Percentiles rank a stretch among this genome's conserved stretches.
Conservation (phyloP, 768 basidiomycete genomes). For the Trametes maxima region DNA sequence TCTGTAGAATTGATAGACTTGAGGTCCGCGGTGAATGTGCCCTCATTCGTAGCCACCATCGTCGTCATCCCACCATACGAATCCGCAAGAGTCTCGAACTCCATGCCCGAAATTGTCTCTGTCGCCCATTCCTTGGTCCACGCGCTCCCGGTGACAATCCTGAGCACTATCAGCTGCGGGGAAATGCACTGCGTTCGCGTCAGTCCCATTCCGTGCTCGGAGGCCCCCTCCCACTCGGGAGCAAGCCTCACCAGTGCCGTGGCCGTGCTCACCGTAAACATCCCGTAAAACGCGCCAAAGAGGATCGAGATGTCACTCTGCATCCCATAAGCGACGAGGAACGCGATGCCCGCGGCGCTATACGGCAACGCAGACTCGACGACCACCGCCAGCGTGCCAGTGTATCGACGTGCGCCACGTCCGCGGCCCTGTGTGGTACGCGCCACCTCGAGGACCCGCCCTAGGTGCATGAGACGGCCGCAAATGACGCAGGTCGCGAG, state of each 20-base stretch:
- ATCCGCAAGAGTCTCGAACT: slow-evolving; percentile 10
- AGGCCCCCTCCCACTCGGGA: too few species aligned
- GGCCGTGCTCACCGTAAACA: slow-evolving; percentile 19
- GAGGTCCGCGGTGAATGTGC: slow-evolving; percentile 4
- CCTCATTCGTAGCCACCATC: not conserved
- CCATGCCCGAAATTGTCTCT: slow-evolving; percentile 7
- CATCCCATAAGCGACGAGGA: slow-evolving; percentile 26
- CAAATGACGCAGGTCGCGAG: slow-evolving; percentile 25
- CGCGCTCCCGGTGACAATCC: slow-evolving; percentile 20
- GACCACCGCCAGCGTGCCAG: slow-evolving; percentile 20
- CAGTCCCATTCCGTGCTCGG: not conserved
- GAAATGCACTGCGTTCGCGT: slow-evolving; percentile 16
- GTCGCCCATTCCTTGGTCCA: slow-evolving; percentile 18
- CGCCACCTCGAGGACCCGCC: slow-evolving; percentile 14
- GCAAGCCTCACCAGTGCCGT: too few species aligned
- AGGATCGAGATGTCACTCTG: slow-evolving; percentile 21
- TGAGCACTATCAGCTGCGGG: slow-evolving; percentile 25
- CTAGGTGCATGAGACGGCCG: slow-evolving; percentile 23
- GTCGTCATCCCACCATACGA: not conserved
- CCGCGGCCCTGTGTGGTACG: not conserved
- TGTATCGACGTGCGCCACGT: slow-evolving; percentile 10
- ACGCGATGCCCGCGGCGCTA: slow-evolving; percentile 24
- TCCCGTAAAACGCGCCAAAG: slow-evolving; percentile 24
- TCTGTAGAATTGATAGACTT: slow-evolving; percentile 6
- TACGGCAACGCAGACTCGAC: slow-evolving; percentile 29